phyloP scores from a whole-genome alignment of 257 asterid species.

The Solanum sejunctum region DNA sequence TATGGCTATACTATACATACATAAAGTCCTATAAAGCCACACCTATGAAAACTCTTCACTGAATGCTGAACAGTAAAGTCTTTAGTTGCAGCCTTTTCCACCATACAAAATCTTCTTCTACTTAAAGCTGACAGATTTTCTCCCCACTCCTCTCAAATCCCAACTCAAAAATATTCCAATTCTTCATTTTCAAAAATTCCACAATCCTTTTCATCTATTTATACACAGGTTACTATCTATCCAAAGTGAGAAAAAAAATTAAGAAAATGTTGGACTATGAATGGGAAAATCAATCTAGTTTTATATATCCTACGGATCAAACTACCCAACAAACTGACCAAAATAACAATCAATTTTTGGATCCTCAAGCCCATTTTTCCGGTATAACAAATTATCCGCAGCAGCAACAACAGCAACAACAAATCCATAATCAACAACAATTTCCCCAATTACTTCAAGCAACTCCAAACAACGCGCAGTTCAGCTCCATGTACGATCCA shows the following conservation, averaged over 20 bases:
- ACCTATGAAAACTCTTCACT: not conserved
- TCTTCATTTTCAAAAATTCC: conserved; percentile 26
- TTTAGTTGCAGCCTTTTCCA: conserved; percentile 41
- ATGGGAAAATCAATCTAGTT: conserved; percentile 70
- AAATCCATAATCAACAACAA: conserved; percentile 14
- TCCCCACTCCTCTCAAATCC: conserved; percentile 1
- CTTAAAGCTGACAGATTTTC: conserved; percentile 69
- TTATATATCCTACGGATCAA: conserved; percentile 59
- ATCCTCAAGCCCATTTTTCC: conserved; percentile 35
- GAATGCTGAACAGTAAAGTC: conserved; percentile 18
- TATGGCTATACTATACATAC: not conserved
- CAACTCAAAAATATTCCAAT: conserved; percentile 3
- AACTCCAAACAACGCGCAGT: conserved; percentile 7
- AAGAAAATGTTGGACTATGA: conserved; percentile 70
- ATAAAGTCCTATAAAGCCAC: conserved; percentile 10
- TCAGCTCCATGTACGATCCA: conserved; percentile 30
- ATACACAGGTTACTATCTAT: not conserved
- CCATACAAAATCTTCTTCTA: conserved; percentile 44
- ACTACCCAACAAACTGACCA: conserved; percentile 33
- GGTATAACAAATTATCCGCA: conserved; percentile 7
- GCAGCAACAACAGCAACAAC: not conserved
- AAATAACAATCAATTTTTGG: conserved; percentile 29
- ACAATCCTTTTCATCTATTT: not conserved
- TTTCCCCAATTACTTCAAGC: conserved; percentile 16
- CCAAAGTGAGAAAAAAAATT: not conserved